phyloP scores from a whole-genome alignment of 768 basidiomycete genomes.

The Leccinum rimulosum region DNA sequence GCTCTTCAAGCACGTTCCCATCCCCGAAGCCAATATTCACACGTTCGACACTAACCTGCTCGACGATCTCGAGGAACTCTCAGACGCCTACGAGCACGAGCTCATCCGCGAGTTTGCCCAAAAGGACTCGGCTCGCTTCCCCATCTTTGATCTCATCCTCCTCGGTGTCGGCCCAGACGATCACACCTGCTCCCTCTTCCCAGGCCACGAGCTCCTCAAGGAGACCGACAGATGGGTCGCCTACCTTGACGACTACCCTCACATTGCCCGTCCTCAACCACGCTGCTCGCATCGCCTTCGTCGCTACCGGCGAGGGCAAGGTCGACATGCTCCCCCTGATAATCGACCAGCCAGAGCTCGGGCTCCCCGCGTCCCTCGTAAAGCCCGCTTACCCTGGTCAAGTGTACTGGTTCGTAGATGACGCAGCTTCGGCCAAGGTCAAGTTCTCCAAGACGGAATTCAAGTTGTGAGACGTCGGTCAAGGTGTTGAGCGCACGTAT shows the following conservation, averaged over 20 bases:
- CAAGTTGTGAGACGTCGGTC: conserved; percentile 41
- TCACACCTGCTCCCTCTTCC: conserved; percentile 98
- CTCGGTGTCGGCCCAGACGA: conserved; percentile 97
- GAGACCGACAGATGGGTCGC: conserved; percentile 96
- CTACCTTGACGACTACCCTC: conserved; percentile 87
- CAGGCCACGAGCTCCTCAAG: conserved; percentile 78
- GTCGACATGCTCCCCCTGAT: conserved; percentile 66
- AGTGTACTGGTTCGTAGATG: conserved; percentile 94
- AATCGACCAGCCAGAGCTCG: conserved; percentile 76
- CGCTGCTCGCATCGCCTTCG: conserved; percentile 84
- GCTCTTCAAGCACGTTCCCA: conserved; percentile 81
- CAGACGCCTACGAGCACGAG: conserved; percentile 76
- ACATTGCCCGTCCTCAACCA: conserved; percentile 92
- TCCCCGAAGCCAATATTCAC: conserved; percentile 77
- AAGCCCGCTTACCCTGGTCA: conserved; percentile 76
- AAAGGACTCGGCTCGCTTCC: conserved; percentile 93
- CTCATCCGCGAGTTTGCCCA: conserved; percentile 91
- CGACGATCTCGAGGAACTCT: conserved; percentile 74
- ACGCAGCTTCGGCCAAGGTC: conserved; percentile 69
- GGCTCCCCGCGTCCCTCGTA: conserved; percentile 82
- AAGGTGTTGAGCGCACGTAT: conserved; percentile 4
- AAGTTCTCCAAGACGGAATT: conserved; percentile 55
- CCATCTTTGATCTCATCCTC: conserved; percentile 94
- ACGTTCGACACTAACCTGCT: conserved; percentile 68
- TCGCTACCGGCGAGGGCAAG: conserved; percentile 82